Evolutionary conservation across 208 protist species (phyloP).

Genomic region (Trypanosoma conorhini): DNA sequence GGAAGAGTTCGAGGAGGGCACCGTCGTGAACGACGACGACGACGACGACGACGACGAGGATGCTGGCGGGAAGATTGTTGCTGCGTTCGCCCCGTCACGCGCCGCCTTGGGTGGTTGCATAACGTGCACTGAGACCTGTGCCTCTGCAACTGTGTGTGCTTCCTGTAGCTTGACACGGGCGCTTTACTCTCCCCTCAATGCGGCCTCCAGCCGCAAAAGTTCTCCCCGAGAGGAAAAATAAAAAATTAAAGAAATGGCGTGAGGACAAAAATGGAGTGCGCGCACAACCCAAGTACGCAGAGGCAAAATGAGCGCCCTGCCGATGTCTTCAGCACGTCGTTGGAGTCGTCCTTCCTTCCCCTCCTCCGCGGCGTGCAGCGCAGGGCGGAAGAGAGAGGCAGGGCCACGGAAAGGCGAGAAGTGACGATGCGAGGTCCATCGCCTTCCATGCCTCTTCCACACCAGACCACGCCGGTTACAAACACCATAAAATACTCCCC

Average conservation of each 20-base stretch:
- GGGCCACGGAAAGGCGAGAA: background rate
- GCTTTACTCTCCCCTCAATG: background rate
- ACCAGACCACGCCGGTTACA: background rate
- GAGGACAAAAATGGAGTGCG: too few species aligned
- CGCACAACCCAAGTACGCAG: too few species aligned
- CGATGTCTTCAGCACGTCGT: too few species aligned
- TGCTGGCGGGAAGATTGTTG: background rate
- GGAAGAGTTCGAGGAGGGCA: conserved; percentile 1
- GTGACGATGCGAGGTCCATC: background rate
- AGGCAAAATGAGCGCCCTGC: too few species aligned
- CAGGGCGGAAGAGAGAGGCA: background rate
- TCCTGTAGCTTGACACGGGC: background rate
- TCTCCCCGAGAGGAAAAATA: conserved; percentile 18
- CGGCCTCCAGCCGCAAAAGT: background rate
- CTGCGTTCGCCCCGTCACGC: background rate
- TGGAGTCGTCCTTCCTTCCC: too few species aligned
- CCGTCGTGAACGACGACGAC: conserved; percentile 1
- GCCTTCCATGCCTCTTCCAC: background rate
- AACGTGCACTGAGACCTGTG: background rate
- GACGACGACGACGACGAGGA: too few species aligned
- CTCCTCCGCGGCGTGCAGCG: background rate
- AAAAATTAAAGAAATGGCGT: conserved; percentile 18
- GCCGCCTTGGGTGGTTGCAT: background rate
- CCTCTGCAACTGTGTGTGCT: background rate
- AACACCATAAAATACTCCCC: background rate